Evolutionary conservation across 116 monocot genomes (phyloP), one percentile per base, ranked within the genome.

Genomic region (Papilionanthe hybrid): DNA sequence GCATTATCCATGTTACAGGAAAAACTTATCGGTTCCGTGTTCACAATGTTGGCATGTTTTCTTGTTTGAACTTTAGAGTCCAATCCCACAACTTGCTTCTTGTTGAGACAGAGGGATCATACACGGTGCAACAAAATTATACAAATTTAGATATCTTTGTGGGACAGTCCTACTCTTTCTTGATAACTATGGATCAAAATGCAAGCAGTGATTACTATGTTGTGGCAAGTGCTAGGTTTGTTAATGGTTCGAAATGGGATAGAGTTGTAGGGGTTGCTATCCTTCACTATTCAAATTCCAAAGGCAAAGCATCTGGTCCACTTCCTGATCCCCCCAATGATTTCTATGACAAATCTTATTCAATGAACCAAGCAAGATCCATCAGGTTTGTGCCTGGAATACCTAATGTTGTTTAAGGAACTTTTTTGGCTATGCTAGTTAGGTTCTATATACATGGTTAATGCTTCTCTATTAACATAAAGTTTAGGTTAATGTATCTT

Each of bases 161-260:
- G 29, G 93, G 96, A 11, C 96, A 96, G 72, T 96, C 96, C 7
- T 96, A 88, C 81, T 96, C 96, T 25, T 93, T 93, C 80, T 83
- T 96, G 79, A 81, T 93, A 15, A 91, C 95, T 0, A 99, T 93
- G 94, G 95, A 99, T 86, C 93, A 99, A 57, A 99, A 99, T 80
- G 99, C 95, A 19, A 93, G 92, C 77, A 91, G 89, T 18, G 95
- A 99, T 77, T 95, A 99, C 77, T 99, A 95, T 75, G 85, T 95
- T 72, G 99, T 99, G 20, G 93, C 93, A 9, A 93, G 99, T 86
- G 78, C 94, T 30, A 79, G 96, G 71, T 91, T 94, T 78, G 90
- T 94, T 15, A 92, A 92, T 44, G 92, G 85, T 25, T 85, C 94
- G 7, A 45, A 69, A 9, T 96, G 94, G 96, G 65, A 37, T 13